phyloP scores from a whole-genome alignment of 257 asterid species.

The Voacanga thouarsii region DNA sequence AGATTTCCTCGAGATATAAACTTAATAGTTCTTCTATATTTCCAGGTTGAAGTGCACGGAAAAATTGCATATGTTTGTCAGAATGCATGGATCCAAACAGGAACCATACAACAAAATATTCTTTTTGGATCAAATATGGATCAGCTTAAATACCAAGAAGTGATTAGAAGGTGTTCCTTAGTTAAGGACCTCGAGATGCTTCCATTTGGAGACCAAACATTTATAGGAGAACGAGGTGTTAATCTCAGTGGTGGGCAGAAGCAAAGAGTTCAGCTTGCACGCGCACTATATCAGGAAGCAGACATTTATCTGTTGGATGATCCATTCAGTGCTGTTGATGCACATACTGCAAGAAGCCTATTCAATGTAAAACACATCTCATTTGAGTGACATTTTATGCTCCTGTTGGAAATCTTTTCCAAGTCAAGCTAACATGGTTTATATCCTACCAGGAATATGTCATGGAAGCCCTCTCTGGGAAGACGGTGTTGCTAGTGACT shows the following conservation, averaged over 20 bases:
- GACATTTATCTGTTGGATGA: conserved; percentile 40
- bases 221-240: conserved; percentile 43
- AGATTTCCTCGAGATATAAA: neutral
- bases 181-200: conserved; percentile 36
- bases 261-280: conserved; percentile 47
- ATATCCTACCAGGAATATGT: conserved; percentile 31
- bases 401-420: neutral
- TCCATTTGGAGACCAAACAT: conserved; percentile 30
- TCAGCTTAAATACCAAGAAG: conserved; percentile 27
- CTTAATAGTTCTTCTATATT: neutral
- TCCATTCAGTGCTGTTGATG: conserved; percentile 51
- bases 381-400: neutral
- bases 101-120: conserved; percentile 32
- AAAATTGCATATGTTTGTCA: conserved; percentile 39
- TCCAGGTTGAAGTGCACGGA: conserved; percentile 38
- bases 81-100: conserved; percentile 42
- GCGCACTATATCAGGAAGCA: conserved; percentile 37
- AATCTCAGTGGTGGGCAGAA: conserved; percentile 52
- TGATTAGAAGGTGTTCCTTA: conserved; percentile 27
- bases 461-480: conserved; percentile 28
- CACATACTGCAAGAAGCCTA: conserved; percentile 31
- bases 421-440: neutral
- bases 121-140: conserved; percentile 36
- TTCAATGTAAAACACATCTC: conserved; percentile 24
- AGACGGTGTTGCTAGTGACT: conserved; percentile 41